Evolutionary conservation across 1,139 yeast species (phyloP).

Genomic region (Pichia sp.): DNA sequence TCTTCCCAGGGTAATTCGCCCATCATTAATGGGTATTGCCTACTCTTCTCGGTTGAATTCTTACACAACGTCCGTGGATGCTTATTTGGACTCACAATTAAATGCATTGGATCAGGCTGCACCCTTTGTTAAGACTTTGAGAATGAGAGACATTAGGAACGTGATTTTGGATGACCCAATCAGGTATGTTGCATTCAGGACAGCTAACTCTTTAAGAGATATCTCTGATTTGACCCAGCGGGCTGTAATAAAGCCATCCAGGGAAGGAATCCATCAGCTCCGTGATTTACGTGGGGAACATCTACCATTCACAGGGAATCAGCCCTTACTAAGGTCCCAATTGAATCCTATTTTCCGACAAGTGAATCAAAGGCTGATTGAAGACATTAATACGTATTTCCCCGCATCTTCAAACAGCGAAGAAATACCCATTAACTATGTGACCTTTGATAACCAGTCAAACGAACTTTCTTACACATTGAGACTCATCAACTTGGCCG

Average conservation of each 20-base stretch:
- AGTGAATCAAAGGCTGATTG: constrained; percentile 50
- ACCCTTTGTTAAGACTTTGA: constrained; percentile 39
- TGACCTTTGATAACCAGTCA: constrained; percentile 4
- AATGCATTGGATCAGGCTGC: constrained; percentile 36
- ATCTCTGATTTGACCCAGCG: constrained; percentile 36
- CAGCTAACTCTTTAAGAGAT: constrained; percentile 34
- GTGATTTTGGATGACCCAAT: constrained; percentile 33
- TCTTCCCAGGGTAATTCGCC: constrained; percentile 34
- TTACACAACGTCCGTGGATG: constrained; percentile 26
- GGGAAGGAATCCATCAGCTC: constrained; percentile 36
- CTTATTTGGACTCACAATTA: constrained; percentile 36
- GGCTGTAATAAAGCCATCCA: constrained; percentile 43
- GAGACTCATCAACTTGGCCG: constrained; percentile 40
- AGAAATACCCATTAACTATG: constrained; percentile 32
- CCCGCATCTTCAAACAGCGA: constrained; percentile 30
- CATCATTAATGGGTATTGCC: constrained; percentile 23
- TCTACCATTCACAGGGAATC: constrained; percentile 50
- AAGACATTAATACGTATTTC: constrained; percentile 39
- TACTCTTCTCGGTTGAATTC: constrained; percentile 22
- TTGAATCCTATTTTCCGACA: constrained; percentile 64
- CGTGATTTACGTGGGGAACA: constrained; percentile 27
- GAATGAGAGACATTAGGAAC: constrained; percentile 39
- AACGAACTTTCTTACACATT: constrained; percentile 52
- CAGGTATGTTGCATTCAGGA: constrained; percentile 30
- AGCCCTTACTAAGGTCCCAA: constrained; percentile 54